phyloP scores from a whole-genome alignment of 257 asterid species.

The Nicotiana obtusifolia region DNA sequence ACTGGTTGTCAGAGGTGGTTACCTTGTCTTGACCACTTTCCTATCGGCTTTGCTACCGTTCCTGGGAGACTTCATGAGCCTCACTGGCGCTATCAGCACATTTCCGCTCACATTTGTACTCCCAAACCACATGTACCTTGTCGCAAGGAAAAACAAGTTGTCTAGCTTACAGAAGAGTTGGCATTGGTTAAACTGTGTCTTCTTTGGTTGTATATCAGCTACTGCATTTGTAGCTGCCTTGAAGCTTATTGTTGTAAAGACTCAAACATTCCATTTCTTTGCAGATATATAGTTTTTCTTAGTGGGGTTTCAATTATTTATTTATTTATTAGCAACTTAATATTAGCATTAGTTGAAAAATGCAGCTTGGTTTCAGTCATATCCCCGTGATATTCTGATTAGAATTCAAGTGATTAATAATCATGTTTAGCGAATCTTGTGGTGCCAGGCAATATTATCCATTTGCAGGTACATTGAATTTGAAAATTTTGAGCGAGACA shows the following conservation, averaged over 20 bases:
- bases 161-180: slow-evolving; percentile 53
- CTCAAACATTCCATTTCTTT: slow-evolving; percentile 47
- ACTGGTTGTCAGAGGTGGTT: slow-evolving; percentile 65
- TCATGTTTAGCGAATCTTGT: too few species aligned
- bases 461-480: too few species aligned
- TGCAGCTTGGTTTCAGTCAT: too few species aligned
- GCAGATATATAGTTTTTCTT: slow-evolving; percentile 47
- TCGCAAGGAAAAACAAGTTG: slow-evolving; percentile 43
- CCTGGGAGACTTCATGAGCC: slow-evolving; percentile 95
- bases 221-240: slow-evolving; percentile 72
- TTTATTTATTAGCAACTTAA: too few species aligned
- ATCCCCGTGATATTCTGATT: too few species aligned
- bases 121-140: slow-evolving; percentile 90
- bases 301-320: background rate
- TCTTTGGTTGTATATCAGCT: slow-evolving; percentile 46
- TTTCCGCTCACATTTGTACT: slow-evolving; percentile 89
- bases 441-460: too few species aligned
- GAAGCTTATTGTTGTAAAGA: slow-evolving; percentile 58
- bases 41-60: slow-evolving; percentile 80
- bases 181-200: slow-evolving; percentile 79
- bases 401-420: too few species aligned
- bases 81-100: slow-evolving; percentile 89
- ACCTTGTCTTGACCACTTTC: slow-evolving; percentile 52
- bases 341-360: too few species aligned
- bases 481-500: too few species aligned